Base-by-base conservation (phyloP, 495 filamentous ascomycete species). In the Daldinia decipiens region DNA sequence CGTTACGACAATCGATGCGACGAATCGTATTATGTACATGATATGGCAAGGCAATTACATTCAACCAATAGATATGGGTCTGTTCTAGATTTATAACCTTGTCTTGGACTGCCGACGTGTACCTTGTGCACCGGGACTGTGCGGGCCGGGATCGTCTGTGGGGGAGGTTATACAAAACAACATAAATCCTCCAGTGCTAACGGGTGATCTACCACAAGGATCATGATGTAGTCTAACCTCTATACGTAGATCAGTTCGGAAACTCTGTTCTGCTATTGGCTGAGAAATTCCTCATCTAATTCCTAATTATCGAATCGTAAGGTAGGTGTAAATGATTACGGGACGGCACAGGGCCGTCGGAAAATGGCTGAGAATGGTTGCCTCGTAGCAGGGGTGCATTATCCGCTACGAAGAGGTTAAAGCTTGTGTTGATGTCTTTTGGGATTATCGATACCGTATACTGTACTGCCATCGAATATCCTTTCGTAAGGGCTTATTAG, bases 131-230 rank as follows among this genome's bases (percentile, higher is more conserved):
- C 45, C 55, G 61, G 56, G 31, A 56, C 36, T n/a, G 61, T 24
- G 31, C 21, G 7, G 34, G 17, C 61, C 50, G 56, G 38, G 52
- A 62, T 63, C 55, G 17, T 34, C 2, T 50, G 56, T 60, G 40
- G 21, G 61, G 24, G 13, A 39, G 9, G 1, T 47, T 53, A 53
- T 40, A 57, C 31, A 58, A 36, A 12, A 3, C 5, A 29, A 15
- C n/a, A n/a, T 19, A 36, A 21, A 17, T 38, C 26, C 32, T 32
- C n/a, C 26, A 13, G 29, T 34, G 9, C 7, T 5, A 19, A 13
- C 55, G 45, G 45, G 31, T 52, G 63, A 59, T 59, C 43, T 59
- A 27, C 63, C 21, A 12, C 52, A 31, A 58, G 24, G 21, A 40
- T 57, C 19, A 3, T 47, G 43, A 47, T 24, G 19, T 24, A 11